Evolutionary conservation across 352 stramenopile genomes (phyloP).

Genomic region (Phytophthora ohioensis): DNA sequence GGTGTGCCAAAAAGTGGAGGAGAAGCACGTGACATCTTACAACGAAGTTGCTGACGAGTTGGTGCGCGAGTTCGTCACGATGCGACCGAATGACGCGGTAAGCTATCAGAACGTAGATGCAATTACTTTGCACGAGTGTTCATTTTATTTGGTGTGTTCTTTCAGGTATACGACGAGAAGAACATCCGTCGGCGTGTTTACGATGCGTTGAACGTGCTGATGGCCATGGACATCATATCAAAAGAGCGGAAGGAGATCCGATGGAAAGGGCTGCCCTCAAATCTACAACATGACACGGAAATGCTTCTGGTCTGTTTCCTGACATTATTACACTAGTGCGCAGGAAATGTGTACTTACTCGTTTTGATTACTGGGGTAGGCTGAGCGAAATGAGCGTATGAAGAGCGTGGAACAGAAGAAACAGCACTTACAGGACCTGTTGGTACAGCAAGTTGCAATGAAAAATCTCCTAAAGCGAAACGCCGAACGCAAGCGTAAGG

Average conservation of each 20-base stretch:
- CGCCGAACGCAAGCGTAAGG: constrained; percentile 62
- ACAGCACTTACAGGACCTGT: constrained; percentile 92
- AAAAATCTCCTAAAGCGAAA: constrained; percentile 95
- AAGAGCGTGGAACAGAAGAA: constrained; percentile 90
- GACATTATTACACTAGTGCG: not conserved
- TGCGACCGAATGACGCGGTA: constrained; percentile 82
- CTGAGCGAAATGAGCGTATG: constrained; percentile 76
- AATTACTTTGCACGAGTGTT: not conserved
- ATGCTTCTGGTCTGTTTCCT: constrained; percentile 70
- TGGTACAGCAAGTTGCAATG: constrained; percentile 96
- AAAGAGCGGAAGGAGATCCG: constrained; percentile 96
- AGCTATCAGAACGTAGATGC: constrained; percentile 14
- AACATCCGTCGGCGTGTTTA: constrained; percentile 98
- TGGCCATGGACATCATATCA: constrained; percentile 98
- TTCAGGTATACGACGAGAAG: constrained; percentile 92
- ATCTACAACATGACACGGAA: constrained; percentile 89
- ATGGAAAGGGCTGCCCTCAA: constrained; percentile 85
- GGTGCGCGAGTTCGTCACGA: constrained; percentile 89
- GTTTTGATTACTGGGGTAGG: constrained; percentile 39
- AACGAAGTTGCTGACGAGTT: constrained; percentile 96
- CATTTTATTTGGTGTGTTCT: constrained; percentile 6
- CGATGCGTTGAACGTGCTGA: constrained; percentile 97
- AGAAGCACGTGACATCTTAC: constrained; percentile 96
- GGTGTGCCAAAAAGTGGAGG: constrained; percentile 97
- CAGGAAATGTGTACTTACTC: constrained; percentile 1